Evolutionary conservation across 495 filamentous ascomycete species (phyloP), one percentile per base, ranked within the genome.

Genomic region (Neurospora tetraspora): DNA sequence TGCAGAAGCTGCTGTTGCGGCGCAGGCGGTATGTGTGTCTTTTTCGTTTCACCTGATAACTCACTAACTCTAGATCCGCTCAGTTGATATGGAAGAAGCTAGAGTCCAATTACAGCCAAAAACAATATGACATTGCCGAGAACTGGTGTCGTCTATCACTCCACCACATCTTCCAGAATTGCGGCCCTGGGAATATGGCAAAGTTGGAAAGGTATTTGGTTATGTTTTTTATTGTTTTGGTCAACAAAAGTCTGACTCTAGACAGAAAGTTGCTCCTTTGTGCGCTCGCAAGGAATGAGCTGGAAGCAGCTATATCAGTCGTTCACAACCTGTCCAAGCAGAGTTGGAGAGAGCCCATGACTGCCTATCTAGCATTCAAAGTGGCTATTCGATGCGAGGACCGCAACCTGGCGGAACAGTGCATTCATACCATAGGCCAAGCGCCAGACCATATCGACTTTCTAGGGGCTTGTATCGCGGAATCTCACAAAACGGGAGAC

Each of bases 401-500:
- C 77, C 75, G 77, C 65, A 85, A 86, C 2, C 78, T 91, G 81
- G 92, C 89, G 70, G 77, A 81, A 39, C 79, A 86, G 40, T 90
- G 88, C 70, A 85, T 93, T 36, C 78, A 88, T 45, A 77, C 75
- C 1, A 81, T 95, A 37, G 84, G 79, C 43, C 78, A 71, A 7
- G 73, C 80, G 34, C 81, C 84, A 1, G 78, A 83, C 7, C 85
- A 88, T 59, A 85, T 90, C 71, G 82, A 86, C 34, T 88, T 91
- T 71, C 84, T 97, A 8, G 91, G 92, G 70, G 91, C 93, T 0
- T 96, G 93, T 75, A 89, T 91, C 72, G 80, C 91, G 3, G 93
- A 95, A 75, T 91, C 93, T 5, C 89, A 94, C 47, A 83, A 89
- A 75, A 78, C 81, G 1, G 89, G 91, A 3, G 86, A 93, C 73